Percentiles rank a stretch among this genome's conserved stretches.
These are phyloP conservation scores for Brassica nigra DNA, from an alignment of 345 rosid genomes.

Conservation along the genomic window DNA sequence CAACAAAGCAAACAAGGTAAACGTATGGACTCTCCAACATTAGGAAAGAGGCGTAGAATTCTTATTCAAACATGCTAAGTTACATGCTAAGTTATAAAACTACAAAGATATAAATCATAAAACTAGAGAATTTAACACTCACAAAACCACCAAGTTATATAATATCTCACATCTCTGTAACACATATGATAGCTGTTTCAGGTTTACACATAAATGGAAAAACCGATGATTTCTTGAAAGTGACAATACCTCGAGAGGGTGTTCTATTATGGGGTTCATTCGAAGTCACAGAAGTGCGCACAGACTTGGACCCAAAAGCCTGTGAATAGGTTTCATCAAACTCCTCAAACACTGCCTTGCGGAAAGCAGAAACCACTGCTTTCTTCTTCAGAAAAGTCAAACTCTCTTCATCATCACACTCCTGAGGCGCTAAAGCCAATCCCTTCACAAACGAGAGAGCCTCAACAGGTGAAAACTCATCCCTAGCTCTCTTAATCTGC, in stretches of 20 bases:
- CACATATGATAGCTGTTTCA: not conserved
- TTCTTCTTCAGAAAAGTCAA: conserved; percentile 61
- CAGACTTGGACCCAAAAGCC: conserved; percentile 81
- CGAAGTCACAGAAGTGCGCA: conserved; percentile 37
- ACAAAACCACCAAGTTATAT: conserved; percentile 7
- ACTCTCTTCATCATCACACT: conserved; percentile 41
- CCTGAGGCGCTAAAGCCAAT: conserved; percentile 63
- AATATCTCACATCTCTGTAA: conserved; percentile 15
- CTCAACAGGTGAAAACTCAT: conserved; percentile 58
- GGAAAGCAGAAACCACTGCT: conserved; percentile 64
- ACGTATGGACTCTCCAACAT: not conserved
- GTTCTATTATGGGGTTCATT: conserved; percentile 51
- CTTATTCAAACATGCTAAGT: conserved; percentile 20
- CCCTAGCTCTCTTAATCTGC: conserved; percentile 78
- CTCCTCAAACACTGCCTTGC: conserved; percentile 93
- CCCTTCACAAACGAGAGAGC: conserved; percentile 63
- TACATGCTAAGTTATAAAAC: conserved; percentile 7
- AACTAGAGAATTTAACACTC: conserved; percentile 18
- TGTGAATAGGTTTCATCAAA: conserved; percentile 96
- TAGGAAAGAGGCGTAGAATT: not conserved
- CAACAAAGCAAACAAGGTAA: conserved; percentile 10
- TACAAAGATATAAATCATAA: not conserved
- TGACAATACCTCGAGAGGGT: conserved; percentile 63
- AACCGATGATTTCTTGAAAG: conserved; percentile 24
- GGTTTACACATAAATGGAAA: conserved; percentile 19